Conservation (phyloP, 306 rosid genomes). For the Hippophae gyantsensis region DNA sequence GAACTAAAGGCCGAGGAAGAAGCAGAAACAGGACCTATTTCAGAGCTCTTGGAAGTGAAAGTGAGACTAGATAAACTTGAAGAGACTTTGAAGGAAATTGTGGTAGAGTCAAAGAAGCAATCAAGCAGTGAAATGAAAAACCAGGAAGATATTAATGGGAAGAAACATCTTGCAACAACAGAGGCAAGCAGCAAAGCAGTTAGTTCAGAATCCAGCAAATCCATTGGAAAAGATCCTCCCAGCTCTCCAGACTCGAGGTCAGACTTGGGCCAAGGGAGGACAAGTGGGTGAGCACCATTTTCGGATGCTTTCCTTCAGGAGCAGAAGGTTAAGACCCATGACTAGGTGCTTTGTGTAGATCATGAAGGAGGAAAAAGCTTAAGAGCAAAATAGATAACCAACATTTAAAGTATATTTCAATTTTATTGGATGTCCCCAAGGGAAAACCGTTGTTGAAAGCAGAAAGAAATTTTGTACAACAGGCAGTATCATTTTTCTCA, state of each 20-base stretch:
- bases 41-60: conserved; percentile 55
- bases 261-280: conserved; percentile 20
- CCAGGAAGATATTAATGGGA: conserved; percentile 22
- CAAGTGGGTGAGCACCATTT: neutral
- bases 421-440: too few species aligned
- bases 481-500: neutral
- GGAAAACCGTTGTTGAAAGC: neutral
- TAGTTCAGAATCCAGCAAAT: conserved; percentile 26
- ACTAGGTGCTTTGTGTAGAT: too few species aligned
- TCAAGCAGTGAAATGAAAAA: conserved; percentile 18
- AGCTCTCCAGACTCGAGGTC: conserved; percentile 19
- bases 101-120: conserved; percentile 45
- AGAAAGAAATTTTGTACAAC: neutral
- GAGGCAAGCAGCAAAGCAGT: conserved; percentile 17
- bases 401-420: too few species aligned
- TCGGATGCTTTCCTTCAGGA: too few species aligned
- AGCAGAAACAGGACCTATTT: conserved; percentile 25
- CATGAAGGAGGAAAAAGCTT: too few species aligned
- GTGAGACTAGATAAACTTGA: conserved; percentile 75
- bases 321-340: too few species aligned
- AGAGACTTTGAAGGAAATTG: conserved; percentile 67
- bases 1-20: conserved; percentile 42
- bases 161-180: conserved; percentile 19
- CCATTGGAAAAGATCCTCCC: conserved; percentile 18
- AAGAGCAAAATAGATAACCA: too few species aligned